Base-by-base conservation (phyloP, 2,329 filamentous ascomycete species). In the Apiospora sp. region DNA sequence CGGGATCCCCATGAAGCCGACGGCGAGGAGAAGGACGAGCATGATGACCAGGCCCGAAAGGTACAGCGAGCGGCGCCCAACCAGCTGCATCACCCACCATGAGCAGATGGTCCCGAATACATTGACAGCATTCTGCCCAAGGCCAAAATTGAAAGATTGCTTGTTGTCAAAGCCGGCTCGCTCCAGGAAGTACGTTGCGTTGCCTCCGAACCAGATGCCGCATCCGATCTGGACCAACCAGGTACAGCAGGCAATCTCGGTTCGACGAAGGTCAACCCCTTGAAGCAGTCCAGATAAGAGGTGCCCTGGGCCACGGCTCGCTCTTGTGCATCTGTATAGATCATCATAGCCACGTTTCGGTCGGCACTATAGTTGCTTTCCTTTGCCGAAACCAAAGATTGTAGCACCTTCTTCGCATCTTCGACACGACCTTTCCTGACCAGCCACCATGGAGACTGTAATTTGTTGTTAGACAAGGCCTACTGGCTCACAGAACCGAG, bases 311-410 rank as follows among this genome's bases (percentile, higher is more conserved):
- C 84, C 68, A 79, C 75, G 12, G 74, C 74, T 72, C 78, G 78
- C 68, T 83, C 81, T 24, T 80, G 69, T 77, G 81, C 79, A 71
- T 83, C 80, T 1, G 83, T 85, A 51, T 83, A 78, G n/a, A 79
- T 74, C 37, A 85, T 82, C 80, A 83, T 80, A 22, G 82, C 80
- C 16, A 86, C 61, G 1, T 79, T 86, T 67, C 86, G 83, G 37
- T 85, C 80, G 4, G 86, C 81, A 34, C 54, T 61, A 12, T 61
- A 61, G 54, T 61, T n/a, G 72, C 89, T 82, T 44, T 87, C 83
- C 58, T 86, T 84, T 12, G 79, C 77, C 14, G 80, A 84, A 2
- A 88, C 87, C 72, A 91, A 76, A 34, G 82, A 78, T 1, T 72
- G 1, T 83, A 61, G 0, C 78, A 75, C 80, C 19, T 76, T 74